phyloP scores from a whole-genome alignment of 2,329 filamentous ascomycete genomes.

The Sclerotinia trifoliorum region DNA sequence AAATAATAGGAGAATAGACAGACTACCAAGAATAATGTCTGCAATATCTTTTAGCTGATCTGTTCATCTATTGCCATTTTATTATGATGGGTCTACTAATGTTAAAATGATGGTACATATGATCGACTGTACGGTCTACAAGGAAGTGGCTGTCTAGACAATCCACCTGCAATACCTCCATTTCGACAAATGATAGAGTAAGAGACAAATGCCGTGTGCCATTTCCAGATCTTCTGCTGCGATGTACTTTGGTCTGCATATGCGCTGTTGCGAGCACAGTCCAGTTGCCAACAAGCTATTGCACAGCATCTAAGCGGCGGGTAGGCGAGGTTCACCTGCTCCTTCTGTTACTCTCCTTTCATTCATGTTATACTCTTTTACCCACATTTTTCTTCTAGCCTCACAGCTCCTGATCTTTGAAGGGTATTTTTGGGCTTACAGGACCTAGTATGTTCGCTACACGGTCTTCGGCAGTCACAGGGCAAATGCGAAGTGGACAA shows the following conservation, averaged over 20 bases:
- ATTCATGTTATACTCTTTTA: not conserved
- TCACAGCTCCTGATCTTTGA: not conserved
- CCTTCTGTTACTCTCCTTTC: not conserved
- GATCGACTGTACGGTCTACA: not conserved
- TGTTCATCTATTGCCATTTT: not conserved
- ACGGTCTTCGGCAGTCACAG: no score
- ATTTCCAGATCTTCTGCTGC: not conserved
- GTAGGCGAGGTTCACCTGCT: not conserved
- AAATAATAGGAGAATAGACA: not conserved
- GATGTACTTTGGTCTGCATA: not conserved
- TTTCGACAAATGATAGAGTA: not conserved
- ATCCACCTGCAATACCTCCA: not conserved
- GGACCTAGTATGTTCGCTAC: not conserved
- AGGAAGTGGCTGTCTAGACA: not conserved
- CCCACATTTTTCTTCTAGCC: no score
- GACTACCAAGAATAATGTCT: not conserved
- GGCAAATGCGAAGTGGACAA: not conserved
- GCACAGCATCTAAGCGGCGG: not conserved
- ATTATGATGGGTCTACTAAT: not conserved
- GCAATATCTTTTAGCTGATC: not conserved
- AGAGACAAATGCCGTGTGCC: not conserved
- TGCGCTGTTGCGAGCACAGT: not conserved
- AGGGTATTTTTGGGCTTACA: not conserved
- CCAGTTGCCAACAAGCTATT: not conserved
- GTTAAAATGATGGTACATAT: not conserved